Evolutionary conservation across 345 rosid genomes (phyloP).

Genomic region (Conringia planisiliqua): DNA sequence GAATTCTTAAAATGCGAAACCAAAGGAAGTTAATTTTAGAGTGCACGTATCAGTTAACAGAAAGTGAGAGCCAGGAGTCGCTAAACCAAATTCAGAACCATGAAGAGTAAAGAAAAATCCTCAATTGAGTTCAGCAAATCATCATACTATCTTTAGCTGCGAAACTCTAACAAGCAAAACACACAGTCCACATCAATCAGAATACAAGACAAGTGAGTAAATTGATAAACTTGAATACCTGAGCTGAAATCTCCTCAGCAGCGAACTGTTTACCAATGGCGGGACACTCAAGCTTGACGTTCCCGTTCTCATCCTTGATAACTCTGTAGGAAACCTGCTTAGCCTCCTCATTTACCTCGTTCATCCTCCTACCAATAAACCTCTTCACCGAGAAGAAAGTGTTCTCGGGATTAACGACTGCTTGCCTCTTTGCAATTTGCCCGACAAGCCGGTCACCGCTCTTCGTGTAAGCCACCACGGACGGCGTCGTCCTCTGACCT

Average conservation of each 20-base stretch:
- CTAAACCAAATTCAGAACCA: not conserved
- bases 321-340: constrained; percentile 91
- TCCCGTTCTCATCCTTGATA: constrained; percentile 84
- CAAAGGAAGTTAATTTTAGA: no score
- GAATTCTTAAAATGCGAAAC: not conserved
- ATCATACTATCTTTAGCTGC: no score
- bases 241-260: constrained; percentile 98
- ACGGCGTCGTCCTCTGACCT: constrained; percentile 97
- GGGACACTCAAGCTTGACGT: constrained; percentile 94
- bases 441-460: constrained; percentile 90
- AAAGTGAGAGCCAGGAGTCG: not conserved
- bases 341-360: constrained; percentile 91
- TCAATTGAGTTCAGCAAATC: not conserved
- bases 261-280: constrained; percentile 89
- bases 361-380: constrained; percentile 97
- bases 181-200: not conserved
- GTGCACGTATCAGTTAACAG: not conserved
- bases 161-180: not conserved
- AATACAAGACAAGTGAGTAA: not conserved
- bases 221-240: constrained; percentile 43
- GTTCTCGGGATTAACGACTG: constrained; percentile 97
- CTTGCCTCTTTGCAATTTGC: constrained; percentile 97
- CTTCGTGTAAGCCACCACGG: constrained; percentile 92
- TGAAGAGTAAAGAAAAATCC: not conserved
- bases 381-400: constrained; percentile 98